A percentile compares a stretch with the other conserved stretches of the same genome.
These are phyloP conservation scores for Podospora bellae-mahoneyi DNA, from an alignment of 495 filamentous ascomycete genomes.

Conservation along the genomic window DNA sequence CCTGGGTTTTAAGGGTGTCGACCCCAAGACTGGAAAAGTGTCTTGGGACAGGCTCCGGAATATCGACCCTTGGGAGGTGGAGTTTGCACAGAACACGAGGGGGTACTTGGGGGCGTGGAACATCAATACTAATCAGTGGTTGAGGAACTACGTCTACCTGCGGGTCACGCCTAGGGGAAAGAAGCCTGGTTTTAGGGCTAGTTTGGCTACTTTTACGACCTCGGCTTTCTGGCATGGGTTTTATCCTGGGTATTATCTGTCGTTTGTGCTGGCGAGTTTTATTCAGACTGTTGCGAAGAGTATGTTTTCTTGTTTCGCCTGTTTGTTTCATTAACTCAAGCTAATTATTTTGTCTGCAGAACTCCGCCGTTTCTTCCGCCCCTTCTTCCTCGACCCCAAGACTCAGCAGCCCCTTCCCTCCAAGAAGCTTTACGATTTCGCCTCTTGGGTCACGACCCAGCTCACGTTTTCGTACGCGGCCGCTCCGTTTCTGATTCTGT, in stretches of 20 bases:
- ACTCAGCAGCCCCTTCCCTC: constrained; percentile 60
- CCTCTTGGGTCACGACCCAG: constrained; percentile 78
- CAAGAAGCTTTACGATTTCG: constrained; percentile 85
- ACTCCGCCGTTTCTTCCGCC: constrained; percentile 82
- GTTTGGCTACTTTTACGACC: constrained; percentile 87
- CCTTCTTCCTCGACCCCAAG: constrained; percentile 80
- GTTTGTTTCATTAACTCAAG: not conserved
- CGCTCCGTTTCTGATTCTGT: constrained; percentile 78
- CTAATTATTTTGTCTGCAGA: constrained; percentile 49
- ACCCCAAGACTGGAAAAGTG: constrained; percentile 73
- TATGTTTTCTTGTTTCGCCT: constrained; percentile 41
- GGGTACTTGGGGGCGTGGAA: constrained; percentile 92
- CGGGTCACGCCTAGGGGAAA: constrained; percentile 92
- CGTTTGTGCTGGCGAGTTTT: constrained; percentile 84
- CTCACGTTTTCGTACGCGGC: constrained; percentile 75
- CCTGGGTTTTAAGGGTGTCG: constrained; percentile 90
- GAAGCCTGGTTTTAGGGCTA: constrained; percentile 95
- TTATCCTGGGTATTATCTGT: constrained; percentile 92
- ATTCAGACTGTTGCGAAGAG: constrained; percentile 92
- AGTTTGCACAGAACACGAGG: constrained; percentile 84
- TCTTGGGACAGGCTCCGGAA: constrained; percentile 89
- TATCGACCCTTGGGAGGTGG: constrained; percentile 75
- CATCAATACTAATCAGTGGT: constrained; percentile 96
- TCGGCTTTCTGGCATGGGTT: constrained; percentile 98
- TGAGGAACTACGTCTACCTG: constrained; percentile 92